A percentile compares a stretch with the other conserved stretches of the same genome.
Evolutionary conservation across 768 basidiomycete species (phyloP).

Genomic region (Gautieria morchelliformis): DNA sequence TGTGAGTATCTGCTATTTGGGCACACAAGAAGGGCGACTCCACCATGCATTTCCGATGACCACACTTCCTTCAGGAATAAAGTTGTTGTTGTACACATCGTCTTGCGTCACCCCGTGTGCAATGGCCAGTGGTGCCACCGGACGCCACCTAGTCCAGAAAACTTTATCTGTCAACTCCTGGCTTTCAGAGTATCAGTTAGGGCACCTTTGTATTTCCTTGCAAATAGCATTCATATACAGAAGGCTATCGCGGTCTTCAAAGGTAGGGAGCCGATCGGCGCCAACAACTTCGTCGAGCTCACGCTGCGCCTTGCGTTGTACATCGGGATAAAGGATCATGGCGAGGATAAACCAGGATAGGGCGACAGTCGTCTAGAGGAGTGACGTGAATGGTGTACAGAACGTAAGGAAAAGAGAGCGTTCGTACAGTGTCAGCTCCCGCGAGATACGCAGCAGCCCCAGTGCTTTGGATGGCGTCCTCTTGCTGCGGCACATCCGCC

Average conservation of each 20-base stretch:
- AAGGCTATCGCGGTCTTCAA: slow-evolving; percentile 1
- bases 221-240: slow-evolving; percentile 8
- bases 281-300: slow-evolving; percentile 14
- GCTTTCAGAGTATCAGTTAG: neutral
- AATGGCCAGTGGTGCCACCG: too few relatives aligned
- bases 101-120: neutral
- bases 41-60: slow-evolving; percentile 3
- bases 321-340: slow-evolving; percentile 14
- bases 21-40: too few relatives aligned
- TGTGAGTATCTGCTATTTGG: neutral
- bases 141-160: slow-evolving; percentile 2
- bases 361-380: slow-evolving; percentile 6
- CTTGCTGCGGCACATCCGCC: neutral
- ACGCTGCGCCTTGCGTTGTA: slow-evolving; percentile 12
- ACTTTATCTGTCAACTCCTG: too few relatives aligned
- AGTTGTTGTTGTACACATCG: neutral
- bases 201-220: slow-evolving; percentile 4
- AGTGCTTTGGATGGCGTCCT: slow-evolving; percentile 22
- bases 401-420: neutral
- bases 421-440: slow-evolving; percentile 33
- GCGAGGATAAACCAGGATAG: slow-evolving; percentile 12
- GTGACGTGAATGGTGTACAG: neutral
- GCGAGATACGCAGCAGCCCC: slow-evolving; percentile 33
- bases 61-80: slow-evolving; percentile 3
- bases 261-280: slow-evolving; percentile 6